Evolutionary conservation across 768 basidiomycete genomes (phyloP), one percentile per base, ranked within the genome.

Genomic region (Gymnopilus junonius): DNA sequence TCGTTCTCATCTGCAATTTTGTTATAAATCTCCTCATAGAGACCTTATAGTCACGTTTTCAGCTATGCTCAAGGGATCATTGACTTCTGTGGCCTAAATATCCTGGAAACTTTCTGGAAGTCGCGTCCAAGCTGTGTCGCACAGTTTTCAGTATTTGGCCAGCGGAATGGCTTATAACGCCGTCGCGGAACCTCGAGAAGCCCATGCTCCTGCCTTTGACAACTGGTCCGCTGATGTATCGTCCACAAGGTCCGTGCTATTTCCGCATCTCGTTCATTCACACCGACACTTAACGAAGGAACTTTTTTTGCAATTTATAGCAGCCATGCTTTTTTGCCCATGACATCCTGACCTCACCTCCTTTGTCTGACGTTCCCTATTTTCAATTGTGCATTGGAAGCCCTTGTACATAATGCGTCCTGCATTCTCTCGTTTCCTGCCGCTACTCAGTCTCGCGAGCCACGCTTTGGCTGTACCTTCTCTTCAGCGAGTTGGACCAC

Each of bases 241-340:
- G 42, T 45, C 39, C 39, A 55, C 20, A 55, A 55, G 54, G 54
- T 55, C 54, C 39, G 54, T 29, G 35, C 23, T 55, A 55, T 55
- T 55, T 39, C 54, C 54, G 35, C 37, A 27, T 27, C 40, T 27
- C 35, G 15, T 55, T 40, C 37, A 39, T 40, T 17, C 54, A 55
- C 54, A 29, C 54, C 37, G 21, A 55, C 54, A 23, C 37, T 40
- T 29, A 51, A 55, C 23, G 35, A 15, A n/a, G 25, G 21, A 29
- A 20, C 20, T 37, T 4, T 21, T 34, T 54, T 54, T 39, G 39
- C 54, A 55, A 55, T 55, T 55, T 55, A 55, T 55, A 55, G 54
- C 54, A 40, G 37, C 21, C 37, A 25, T 55, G 54, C 12, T 27
- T 55, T 55, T 15, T 51, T 7, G 17, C 20, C 32, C 15, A 51